Evolutionary conservation across 1,139 yeast genomes (phyloP), one percentile per base, ranked within the genome.

Genomic region (Diutina sp.): DNA sequence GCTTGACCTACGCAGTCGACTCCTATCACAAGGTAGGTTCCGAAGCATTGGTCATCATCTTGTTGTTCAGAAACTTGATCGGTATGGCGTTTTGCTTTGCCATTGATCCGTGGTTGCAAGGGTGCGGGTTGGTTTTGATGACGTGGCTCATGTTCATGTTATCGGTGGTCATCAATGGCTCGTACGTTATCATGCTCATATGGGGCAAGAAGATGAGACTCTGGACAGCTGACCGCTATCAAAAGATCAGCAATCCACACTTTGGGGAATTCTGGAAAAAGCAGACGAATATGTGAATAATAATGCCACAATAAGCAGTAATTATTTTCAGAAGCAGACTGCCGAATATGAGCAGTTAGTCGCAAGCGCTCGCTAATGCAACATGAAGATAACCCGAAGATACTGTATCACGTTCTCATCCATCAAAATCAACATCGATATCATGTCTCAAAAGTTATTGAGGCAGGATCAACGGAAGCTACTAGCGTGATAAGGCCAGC

Each of bases 1-100:
- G 78, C 56, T 72, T 83, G 64, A 76, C 85, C 0, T 83, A 83
- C 61, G 74, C 82, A 4, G 74, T 82, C 55, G 88, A 83, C 60
- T 72, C 80, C 58, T 83, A 83, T 62, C 83, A 82, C 41, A 76
- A 76, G 46, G 72, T 83, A 68, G 82, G 80, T 25, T 73, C 80
- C 56, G 83, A 80, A 60, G 78, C 78, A 1, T 21, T 53, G 38
- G 55, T 53, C 3, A 32, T 59, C 55, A 73, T 77, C 69, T 65
- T 77, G 54, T 74, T 78, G 58, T 60, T 75, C 29, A 70, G 80
- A 66, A 78, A 78, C 63, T 64, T 73, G 70, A 74, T 77, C 59
- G 82, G 81, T 4, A 72, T 71, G 68, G 74, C 70, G 1, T 78
- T 77, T 60, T 74, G 79, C 1, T 76, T 77, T 63, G 79, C 73